Base-by-base conservation (phyloP, 345 rosid species). In the Xanthoceras sorbifolium region DNA sequence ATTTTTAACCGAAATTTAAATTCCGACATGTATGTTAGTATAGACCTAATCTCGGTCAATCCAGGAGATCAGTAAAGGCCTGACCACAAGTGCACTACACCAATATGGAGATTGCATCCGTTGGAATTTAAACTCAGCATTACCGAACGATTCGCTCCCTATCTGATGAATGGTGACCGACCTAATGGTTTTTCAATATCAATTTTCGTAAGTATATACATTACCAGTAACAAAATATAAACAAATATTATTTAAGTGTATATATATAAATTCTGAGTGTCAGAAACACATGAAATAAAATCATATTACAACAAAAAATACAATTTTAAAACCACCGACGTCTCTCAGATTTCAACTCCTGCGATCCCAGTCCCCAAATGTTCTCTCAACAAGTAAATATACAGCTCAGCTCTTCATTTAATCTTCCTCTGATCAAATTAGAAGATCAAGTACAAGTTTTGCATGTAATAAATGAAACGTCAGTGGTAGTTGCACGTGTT, bases 401-500 rank as follows among this genome's bases (percentile, higher is more conserved):
- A 50, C 55, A 50, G 55, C 55, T 17, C n/a, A 50, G 55, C 55
- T 50, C 55, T 50, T 50, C 22, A 50, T 46, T 12, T 46, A 46
- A 15, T 14, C 15, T 46, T 46, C 12, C 55, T 50, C 46, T 17
- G 55, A 50, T 50, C 22, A 50, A 17, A 50, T 5, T 1, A 50
- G 8, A 48, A 48, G 20, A 48, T 48, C 54, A 48, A 50, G 55
- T 50, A 50, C 55, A 50, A 50, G 15, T 50, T n/a, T 50, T 17
- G 4, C 52, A 4, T 4, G n/a, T 50, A 50, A 50, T 50, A 14
- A 50, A 17, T 50, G n/a, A 50, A 50, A 50, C 6, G 12, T 83
- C 64, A 85, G 64, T 76, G 74, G 79, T 82, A 86, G 73, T 23
- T 84, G 81, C 94, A 92, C 76, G 85, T 84, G 81, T 83, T 81